Base-by-base conservation (phyloP, 2,329 filamentous ascomycete genomes). In the Hypoxylon sp. region DNA sequence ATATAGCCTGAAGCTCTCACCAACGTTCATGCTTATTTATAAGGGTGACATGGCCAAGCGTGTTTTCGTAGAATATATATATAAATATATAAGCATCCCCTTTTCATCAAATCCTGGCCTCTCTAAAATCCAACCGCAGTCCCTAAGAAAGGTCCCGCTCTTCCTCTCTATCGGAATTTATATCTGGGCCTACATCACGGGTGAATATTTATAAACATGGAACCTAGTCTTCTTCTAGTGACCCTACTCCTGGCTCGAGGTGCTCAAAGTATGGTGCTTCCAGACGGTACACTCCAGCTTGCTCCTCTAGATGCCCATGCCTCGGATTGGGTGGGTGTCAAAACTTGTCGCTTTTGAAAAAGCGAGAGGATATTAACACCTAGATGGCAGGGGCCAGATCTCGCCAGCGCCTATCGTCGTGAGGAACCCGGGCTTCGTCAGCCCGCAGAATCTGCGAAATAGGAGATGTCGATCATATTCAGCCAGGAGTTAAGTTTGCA, bases 291-390 rank as follows among this genome's bases (percentile, higher is more conserved):
- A 29, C 61, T 65, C 33, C 61, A 61, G 42, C 61, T 68, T 37
- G 61, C 65, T 31, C 64, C 64, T 8, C 44, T 67, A 24, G 64
- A 67, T 39, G 64, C 64, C 10, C 64, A 67, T 51, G 64, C 64
- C 46, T 59, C 59, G 9, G 64, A 67, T 37, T 67, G 55, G 53
- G 64, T 67, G 29, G 56, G 64, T n/a, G 31, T 5, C 13, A 10
- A 11, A 3, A 0, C 1, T 11, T 14, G 3, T 13, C 3, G 0
- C 22, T 44, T 11, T n/a, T 9, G 5, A n/a, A n/a, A n/a, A n/a
- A n/a, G n/a, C n/a, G n/a, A 14, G 1, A n/a, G 50, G 26, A 8
- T 13, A 17, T 33, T 67, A 47, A 67, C 8, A 24, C 6, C 10
- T n/a, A 46, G 24, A 14, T 37, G 3, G n/a, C 47, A 67, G 64